Evolutionary conservation across 257 asterid genomes (phyloP), one percentile per base, ranked within the genome.

Genomic region (Cruciata laevipes): DNA sequence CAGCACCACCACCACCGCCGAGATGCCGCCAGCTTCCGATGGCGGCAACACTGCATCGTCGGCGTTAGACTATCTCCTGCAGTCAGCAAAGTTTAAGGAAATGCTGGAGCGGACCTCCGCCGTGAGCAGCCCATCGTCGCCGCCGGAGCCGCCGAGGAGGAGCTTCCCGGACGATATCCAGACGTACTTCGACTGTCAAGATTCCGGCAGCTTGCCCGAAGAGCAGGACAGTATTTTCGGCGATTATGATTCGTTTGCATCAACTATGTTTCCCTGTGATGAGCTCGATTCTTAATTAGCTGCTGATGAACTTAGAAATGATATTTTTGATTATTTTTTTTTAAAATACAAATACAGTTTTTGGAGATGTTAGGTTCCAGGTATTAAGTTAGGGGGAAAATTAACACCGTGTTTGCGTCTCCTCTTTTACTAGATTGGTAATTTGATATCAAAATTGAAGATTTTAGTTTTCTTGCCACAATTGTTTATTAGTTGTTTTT

Each of bases 101-200:
- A 82, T 88, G 84, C 68, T 85, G 56, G 86, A 82, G 74, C 77
- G 78, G 69, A 75, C 86, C 6, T 65, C 80, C 12, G 67, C 68
- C 0, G 66, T 62, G 40, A 77, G 69, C 51, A 62, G 78, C 68
- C 77, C 83, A 40, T 63, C 77, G 12, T 73, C 86, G 11, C 79
- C 86, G 3, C 79, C 76, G 7, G 87, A 79, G 66, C 55, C 12
- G 31, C 88, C 87, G 0, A 82, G 87, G 1, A 76, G 95, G 55
- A 86, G 95, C 73, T 90, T 94, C 74, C 99, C 99, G 0, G 97
- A 88, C 3, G 96, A 94, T 70, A 85, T 94, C 51, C 99, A 94
- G 66, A 94, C 99, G 1, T 90, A 86, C 62, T 94, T 94, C 8
- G 97, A 85, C 59, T 83, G 90, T 71, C 93, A 86, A 66, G 99